phyloP scores from a whole-genome alignment of 441 rosid species.

The Populus hybrid region DNA sequence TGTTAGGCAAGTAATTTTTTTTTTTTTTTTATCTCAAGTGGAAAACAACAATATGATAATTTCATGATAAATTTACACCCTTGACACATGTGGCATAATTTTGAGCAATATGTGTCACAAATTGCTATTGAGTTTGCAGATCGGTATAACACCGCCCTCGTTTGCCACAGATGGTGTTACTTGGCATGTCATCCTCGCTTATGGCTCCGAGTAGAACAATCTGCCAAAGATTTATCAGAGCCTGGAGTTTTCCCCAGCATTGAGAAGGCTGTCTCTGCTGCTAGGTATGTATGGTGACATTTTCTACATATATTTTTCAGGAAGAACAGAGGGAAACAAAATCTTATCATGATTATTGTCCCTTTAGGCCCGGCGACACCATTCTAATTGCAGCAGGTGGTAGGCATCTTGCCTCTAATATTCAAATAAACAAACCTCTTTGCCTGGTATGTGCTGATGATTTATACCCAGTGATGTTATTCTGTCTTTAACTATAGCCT shows the following conservation, averaged over 20 bases:
- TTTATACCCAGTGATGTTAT: not conserved
- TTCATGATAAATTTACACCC: not conserved
- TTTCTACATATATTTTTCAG: slow-evolving; percentile 6
- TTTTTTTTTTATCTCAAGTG: not conserved
- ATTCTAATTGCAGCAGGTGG: slow-evolving; percentile 89
- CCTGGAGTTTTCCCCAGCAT: slow-evolving; percentile 75
- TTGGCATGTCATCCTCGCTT: slow-evolving; percentile 95
- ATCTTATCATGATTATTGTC: slow-evolving; percentile 24
- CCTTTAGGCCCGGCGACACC: slow-evolving; percentile 85
- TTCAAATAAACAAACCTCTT: slow-evolving; percentile 86
- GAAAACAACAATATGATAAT: not conserved
- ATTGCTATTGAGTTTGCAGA: slow-evolving; percentile 37
- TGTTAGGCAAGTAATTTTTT: not conserved
- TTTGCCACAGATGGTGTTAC: slow-evolving; percentile 98
- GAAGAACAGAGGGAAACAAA: not conserved
- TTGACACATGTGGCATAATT: slow-evolving; percentile 8
- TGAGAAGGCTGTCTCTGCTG: slow-evolving; percentile 85
- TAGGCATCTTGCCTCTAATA: slow-evolving; percentile 68
- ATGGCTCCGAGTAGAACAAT: slow-evolving; percentile 90
- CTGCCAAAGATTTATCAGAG: slow-evolving; percentile 47
- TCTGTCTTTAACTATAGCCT: slow-evolving; percentile 1
- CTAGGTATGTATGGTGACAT: slow-evolving; percentile 58
- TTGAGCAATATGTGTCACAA: slow-evolving; percentile 35
- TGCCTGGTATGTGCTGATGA: slow-evolving; percentile 70
- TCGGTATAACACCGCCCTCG: slow-evolving; percentile 99